A percentile compares a stretch with the other conserved stretches of the same genome.
These are phyloP conservation scores for Trametes maxima DNA, from an alignment of 768 basidiomycete species.

Conservation along the genomic window DNA sequence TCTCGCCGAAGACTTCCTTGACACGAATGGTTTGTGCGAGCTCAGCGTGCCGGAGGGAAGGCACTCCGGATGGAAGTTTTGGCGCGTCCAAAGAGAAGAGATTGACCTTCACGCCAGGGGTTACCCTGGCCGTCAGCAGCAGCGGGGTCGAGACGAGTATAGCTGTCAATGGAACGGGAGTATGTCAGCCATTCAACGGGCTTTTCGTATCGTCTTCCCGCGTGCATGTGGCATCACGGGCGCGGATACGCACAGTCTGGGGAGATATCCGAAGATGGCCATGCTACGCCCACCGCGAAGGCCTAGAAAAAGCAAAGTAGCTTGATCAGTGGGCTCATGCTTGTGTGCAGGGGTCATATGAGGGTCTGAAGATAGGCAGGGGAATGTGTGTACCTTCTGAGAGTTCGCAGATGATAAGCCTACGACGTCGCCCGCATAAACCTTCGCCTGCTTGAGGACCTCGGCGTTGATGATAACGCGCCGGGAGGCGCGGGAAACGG, in stretches of 20 bases:
- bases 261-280: constrained; percentile 71
- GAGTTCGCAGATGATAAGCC: constrained; percentile 49
- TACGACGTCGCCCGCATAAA: constrained; percentile 71
- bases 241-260: constrained; percentile 53
- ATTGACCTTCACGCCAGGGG: constrained; percentile 49
- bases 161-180: constrained; percentile 39
- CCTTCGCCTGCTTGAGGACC: constrained; percentile 56
- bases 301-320: constrained; percentile 38
- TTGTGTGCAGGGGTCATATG: constrained; percentile 1
- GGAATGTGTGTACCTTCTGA: constrained; percentile 36
- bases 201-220: background rate
- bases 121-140: constrained; percentile 61
- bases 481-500: constrained; percentile 52
- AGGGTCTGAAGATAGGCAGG: background rate
- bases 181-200: constrained; percentile 4
- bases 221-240: constrained; percentile 13
- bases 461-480: constrained; percentile 69
- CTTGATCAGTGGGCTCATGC: constrained; percentile 2
- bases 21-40: constrained; percentile 58
- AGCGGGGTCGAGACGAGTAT: constrained; percentile 58
- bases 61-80: constrained; percentile 47
- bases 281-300: constrained; percentile 69
- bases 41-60: constrained; percentile 50
- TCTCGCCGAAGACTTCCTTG: constrained; percentile 43
- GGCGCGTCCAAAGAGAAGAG: constrained; percentile 42